Conservation (phyloP, 1,284 basidiomycete genomes). For the Sanghuangporus sanghuang region DNA sequence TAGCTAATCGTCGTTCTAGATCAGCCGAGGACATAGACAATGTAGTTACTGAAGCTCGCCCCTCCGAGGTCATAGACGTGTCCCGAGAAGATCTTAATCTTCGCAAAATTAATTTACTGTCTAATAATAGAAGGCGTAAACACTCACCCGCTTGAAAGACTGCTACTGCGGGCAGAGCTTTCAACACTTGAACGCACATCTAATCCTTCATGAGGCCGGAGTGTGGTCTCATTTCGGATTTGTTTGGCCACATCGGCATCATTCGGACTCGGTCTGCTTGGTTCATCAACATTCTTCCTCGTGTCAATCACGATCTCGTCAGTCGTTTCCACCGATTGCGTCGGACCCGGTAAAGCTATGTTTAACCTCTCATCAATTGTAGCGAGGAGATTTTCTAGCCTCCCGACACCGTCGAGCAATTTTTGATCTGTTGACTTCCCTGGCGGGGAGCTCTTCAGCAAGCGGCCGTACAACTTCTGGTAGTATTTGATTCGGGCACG, state of each 20-base stretch:
- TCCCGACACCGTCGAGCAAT: slow-evolving; percentile 76
- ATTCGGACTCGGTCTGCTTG: not conserved
- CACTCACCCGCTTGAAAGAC: slow-evolving; percentile 53
- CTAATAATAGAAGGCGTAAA: not conserved
- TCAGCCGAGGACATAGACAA: slow-evolving; percentile 60
- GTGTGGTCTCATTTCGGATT: not conserved
- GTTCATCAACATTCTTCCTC: slow-evolving; percentile 22
- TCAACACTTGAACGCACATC: slow-evolving; percentile 36
- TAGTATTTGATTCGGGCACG: slow-evolving; percentile 87
- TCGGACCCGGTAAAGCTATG: slow-evolving; percentile 25
- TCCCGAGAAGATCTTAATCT: slow-evolving; percentile 56
- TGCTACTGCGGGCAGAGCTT: slow-evolving; percentile 47
- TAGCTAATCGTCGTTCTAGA: slow-evolving; percentile 78
- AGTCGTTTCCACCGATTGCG: slow-evolving; percentile 31
- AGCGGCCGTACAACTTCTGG: slow-evolving; percentile 82
- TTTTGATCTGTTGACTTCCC: slow-evolving; percentile 87
- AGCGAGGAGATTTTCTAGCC: slow-evolving; percentile 70
- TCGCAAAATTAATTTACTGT: slow-evolving; percentile 1
- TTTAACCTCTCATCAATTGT: slow-evolving; percentile 59
- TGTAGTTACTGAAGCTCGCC: slow-evolving; percentile 43
- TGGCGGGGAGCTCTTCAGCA: slow-evolving; percentile 85
- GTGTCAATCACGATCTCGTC: slow-evolving; percentile 54
- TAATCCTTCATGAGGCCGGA: slow-evolving; percentile 28
- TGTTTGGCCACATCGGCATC: not conserved
- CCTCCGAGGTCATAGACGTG: slow-evolving; percentile 49